Evolutionary conservation across 1,284 basidiomycete species (phyloP), one percentile per base, ranked within the genome.

Genomic region (Malassezia furfur): DNA sequence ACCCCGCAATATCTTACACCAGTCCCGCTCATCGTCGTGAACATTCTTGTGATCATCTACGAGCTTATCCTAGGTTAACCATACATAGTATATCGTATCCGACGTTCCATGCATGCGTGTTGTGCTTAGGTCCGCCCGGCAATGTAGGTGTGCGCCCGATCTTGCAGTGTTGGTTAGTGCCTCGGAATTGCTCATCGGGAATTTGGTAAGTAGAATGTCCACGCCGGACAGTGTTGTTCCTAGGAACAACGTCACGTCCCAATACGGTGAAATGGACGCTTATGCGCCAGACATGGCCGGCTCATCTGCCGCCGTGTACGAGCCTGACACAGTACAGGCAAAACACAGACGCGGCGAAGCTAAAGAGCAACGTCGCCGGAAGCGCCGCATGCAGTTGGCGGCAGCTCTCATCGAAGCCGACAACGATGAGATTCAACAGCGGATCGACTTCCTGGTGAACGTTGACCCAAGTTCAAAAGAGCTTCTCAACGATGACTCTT

Each of bases 391-490:
- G 22, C 68, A 71, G 50, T 63, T 71, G 9, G 71, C 71, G 28
- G 70, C 71, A 4, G 71, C 71, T 8, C 64, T 74, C 32, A 64
- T 74, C 50, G 71, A 74, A 44, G 68, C 68, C 4, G 71, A 74
- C 64, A 74, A 74, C 48, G 68, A 71, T 2, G 50, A 61, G 9
- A 67, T 72, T 41, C 46, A 60, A 22, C 54, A 50, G 46, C 67
- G 61, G 22, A 61, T 62, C 1, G 60, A 57, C n/a, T 54, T 61
- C 38, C 8, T 57, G 15, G n/a, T 30, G 19, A 39, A 39, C 10
- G n/a, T 47, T 4, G 41, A 52, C 14, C 54, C 48, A 12, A 28
- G 4, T 14, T 34, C 38, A 9, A 41, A 37, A 8, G 34, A 57
- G 12, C 15, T 30, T 5, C 22, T 28, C 8, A 38, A 34, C 17